These are phyloP conservation scores for Cryphonectria nitschkei DNA, from an alignment of 2,329 filamentous ascomycete genomes.

Conservation along the genomic window DNA sequence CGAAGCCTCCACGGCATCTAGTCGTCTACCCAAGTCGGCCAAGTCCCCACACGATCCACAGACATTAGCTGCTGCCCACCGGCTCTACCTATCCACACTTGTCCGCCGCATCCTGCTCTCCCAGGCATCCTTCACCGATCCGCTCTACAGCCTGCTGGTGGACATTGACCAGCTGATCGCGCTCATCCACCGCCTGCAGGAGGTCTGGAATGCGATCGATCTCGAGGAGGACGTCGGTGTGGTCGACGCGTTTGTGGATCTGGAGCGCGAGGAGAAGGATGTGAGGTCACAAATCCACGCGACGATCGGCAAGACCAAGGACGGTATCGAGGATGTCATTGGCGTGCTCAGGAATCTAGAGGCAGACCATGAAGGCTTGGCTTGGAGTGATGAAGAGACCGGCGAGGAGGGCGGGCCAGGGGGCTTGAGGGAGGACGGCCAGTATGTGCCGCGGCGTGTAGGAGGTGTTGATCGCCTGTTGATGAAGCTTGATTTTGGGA, in stretches of 20 bases:
- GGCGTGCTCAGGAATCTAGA: slow-evolving; percentile 53
- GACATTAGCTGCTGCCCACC: slow-evolving; percentile 78
- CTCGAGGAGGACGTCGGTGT: slow-evolving; percentile 82
- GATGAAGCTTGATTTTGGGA: slow-evolving; percentile 84
- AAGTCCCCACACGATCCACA: slow-evolving; percentile 74
- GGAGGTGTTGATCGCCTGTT: slow-evolving; percentile 82
- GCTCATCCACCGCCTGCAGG: slow-evolving; percentile 74
- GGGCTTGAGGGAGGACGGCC: slow-evolving; percentile 46
- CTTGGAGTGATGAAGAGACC: slow-evolving; percentile 42
- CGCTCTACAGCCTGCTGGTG: slow-evolving; percentile 68
- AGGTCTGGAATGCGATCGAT: slow-evolving; percentile 77
- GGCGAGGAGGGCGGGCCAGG: slow-evolving; percentile 36
- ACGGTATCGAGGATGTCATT: slow-evolving; percentile 70
- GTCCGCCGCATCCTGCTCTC: slow-evolving; percentile 69
- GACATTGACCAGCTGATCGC: slow-evolving; percentile 83
- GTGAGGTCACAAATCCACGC: slow-evolving; percentile 66
- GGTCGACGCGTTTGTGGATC: slow-evolving; percentile 73
- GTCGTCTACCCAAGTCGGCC: slow-evolving; percentile 29
- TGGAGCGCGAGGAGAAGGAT: slow-evolving; percentile 72
- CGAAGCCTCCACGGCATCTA: slow-evolving; percentile 31
- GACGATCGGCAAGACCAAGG: slow-evolving; percentile 67
- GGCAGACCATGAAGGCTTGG: slow-evolving; percentile 39
- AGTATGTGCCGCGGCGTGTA: slow-evolving; percentile 72
- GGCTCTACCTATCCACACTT: slow-evolving; percentile 73
- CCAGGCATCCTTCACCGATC: slow-evolving; percentile 63